Percentiles rank a stretch among this genome's conserved stretches.
These are phyloP conservation scores for Trypanosoma melophagium DNA, from an alignment of 208 protist species.

Conservation along the genomic window DNA sequence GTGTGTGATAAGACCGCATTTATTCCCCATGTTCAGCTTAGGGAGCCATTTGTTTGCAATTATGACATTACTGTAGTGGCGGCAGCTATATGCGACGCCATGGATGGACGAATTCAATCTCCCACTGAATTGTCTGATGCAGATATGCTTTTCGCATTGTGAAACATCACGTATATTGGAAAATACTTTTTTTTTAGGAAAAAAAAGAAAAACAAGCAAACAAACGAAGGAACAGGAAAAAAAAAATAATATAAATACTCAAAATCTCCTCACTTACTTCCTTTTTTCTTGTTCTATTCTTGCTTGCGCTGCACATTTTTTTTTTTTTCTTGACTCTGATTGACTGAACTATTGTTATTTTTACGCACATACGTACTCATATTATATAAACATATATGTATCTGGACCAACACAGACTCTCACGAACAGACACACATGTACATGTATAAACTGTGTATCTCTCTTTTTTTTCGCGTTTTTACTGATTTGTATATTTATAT, in stretches of 20 bases:
- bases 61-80: slow-evolving; percentile 25
- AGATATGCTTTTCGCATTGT: slow-evolving; percentile 25
- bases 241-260: neutral
- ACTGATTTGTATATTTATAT: no score
- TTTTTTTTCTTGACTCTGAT: no score
- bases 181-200: neutral
- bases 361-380: no score
- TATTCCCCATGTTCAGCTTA: slow-evolving; percentile 4
- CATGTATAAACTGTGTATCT: no score
- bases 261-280: no score
- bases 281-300: no score
- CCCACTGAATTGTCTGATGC: slow-evolving; percentile 5
- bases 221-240: neutral
- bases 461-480: no score
- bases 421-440: no score
- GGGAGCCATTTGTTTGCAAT: slow-evolving; percentile 11
- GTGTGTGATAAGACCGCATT: slow-evolving; percentile 21
- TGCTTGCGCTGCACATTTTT: no score
- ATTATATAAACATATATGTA: no score
- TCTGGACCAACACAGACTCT: no score
- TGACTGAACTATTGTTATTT: no score
- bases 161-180: neutral
- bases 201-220: neutral
- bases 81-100: slow-evolving; percentile 24
- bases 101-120: slow-evolving; percentile 3